A percentile compares a stretch with the other conserved stretches of the same genome.
Evolutionary conservation across 2,329 filamentous ascomycete species (phyloP).

Genomic region (Rhynchosporium graminicola): DNA sequence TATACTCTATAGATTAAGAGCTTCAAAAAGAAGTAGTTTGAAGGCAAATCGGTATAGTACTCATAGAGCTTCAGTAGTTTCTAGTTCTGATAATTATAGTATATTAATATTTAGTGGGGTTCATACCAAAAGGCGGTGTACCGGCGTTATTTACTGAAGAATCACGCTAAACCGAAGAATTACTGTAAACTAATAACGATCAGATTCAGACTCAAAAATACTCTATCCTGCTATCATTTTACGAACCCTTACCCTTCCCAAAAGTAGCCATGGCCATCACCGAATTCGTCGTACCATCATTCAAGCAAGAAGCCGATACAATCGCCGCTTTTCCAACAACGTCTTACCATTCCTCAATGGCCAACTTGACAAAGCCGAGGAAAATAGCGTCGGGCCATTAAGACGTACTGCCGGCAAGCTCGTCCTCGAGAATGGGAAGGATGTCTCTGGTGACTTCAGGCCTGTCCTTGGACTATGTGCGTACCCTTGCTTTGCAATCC

Average conservation of each 20-base stretch:
- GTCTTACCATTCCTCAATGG: background rate
- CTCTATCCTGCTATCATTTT: too few species aligned
- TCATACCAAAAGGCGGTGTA: too few species aligned
- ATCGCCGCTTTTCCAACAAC: background rate
- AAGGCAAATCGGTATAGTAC: too few species aligned
- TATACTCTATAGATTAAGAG: too few species aligned
- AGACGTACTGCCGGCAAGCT: constrained; percentile 7
- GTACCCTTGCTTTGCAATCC: background rate
- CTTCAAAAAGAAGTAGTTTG: too few species aligned
- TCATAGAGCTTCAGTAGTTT: too few species aligned
- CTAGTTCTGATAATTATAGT: too few species aligned
- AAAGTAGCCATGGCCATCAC: constrained; percentile 17
- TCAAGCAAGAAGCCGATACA: constrained; percentile 17
- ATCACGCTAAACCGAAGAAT: too few species aligned
- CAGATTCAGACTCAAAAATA: too few species aligned
- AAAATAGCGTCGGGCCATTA: background rate
- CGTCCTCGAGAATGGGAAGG: constrained; percentile 16
- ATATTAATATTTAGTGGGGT: too few species aligned
- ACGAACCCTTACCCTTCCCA: background rate
- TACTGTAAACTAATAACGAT: too few species aligned
- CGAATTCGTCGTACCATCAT: constrained; percentile 15
- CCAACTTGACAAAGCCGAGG: background rate
- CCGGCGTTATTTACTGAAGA: too few species aligned
- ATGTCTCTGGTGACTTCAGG: constrained; percentile 7
- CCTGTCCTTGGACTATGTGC: constrained; percentile 18